Evolutionary conservation across 2,329 filamentous ascomycete genomes (phyloP).

Genomic region (Penicillium capsulatum): DNA sequence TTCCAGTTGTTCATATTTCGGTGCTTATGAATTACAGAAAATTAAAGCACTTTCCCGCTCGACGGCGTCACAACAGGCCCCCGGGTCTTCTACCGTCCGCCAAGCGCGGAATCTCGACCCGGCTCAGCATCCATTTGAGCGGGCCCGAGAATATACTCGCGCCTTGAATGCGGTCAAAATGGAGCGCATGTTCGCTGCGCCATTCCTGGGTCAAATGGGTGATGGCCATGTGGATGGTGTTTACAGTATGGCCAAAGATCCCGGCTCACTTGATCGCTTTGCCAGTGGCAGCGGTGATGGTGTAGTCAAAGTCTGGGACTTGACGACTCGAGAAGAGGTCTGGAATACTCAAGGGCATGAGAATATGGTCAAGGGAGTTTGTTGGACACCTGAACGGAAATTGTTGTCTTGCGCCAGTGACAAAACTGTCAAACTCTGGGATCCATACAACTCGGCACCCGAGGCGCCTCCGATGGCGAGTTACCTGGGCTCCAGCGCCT

Average conservation of each 20-base stretch:
- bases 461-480: slow-evolving; percentile 72
- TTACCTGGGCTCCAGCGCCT: slow-evolving; percentile 78
- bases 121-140: slow-evolving; percentile 82
- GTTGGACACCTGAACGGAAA: slow-evolving; percentile 82
- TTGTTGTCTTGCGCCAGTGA: slow-evolving; percentile 84
- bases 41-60: slow-evolving; percentile 53
- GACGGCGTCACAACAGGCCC: slow-evolving; percentile 45
- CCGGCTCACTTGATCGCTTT: slow-evolving; percentile 66
- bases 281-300: slow-evolving; percentile 88
- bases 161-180: slow-evolving; percentile 83
- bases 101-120: slow-evolving; percentile 64
- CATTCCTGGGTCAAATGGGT: slow-evolving; percentile 82
- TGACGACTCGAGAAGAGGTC: slow-evolving; percentile 66
- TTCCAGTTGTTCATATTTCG: background rate
- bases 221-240: slow-evolving; percentile 88
- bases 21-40: slow-evolving; percentile 43
- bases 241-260: slow-evolving; percentile 76
- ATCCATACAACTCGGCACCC: slow-evolving; percentile 72
- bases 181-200: slow-evolving; percentile 83
- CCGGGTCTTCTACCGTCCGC: slow-evolving; percentile 44
- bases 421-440: slow-evolving; percentile 82
- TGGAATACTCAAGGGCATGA: slow-evolving; percentile 82
- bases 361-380: slow-evolving; percentile 86
- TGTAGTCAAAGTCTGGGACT: slow-evolving; percentile 88
- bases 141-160: slow-evolving; percentile 77